Conservation (phyloP, 495 filamentous ascomycete species). For the Cenococcum geophilum region DNA sequence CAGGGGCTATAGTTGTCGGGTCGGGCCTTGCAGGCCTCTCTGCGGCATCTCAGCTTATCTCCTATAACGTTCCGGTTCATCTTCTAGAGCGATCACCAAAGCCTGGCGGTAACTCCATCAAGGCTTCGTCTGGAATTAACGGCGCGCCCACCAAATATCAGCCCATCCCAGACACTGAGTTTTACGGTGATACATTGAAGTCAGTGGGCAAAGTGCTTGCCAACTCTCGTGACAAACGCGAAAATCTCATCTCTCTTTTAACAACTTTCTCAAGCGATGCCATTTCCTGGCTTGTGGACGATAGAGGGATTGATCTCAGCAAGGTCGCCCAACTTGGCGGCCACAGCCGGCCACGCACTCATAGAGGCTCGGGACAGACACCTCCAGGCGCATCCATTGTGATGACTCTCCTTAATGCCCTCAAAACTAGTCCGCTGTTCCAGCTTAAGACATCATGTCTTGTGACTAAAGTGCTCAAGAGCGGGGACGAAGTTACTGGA, state of each 20-base stretch:
- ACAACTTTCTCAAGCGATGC: constrained; percentile 40
- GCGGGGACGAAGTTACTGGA: constrained; percentile 21
- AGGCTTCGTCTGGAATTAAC: constrained; percentile 59
- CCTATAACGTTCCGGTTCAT: constrained; percentile 42
- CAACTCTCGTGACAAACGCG: constrained; percentile 29
- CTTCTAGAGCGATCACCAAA: constrained; percentile 51
- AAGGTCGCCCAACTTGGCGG: constrained; percentile 51
- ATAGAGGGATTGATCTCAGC: constrained; percentile 50
- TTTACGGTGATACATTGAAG: constrained; percentile 49
- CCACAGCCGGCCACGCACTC: constrained; percentile 49
- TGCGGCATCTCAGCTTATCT: constrained; percentile 45
- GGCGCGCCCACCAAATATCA: constrained; percentile 52
- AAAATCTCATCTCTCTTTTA: constrained; percentile 43
- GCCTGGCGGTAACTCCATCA: constrained; percentile 58
- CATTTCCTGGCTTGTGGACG: constrained; percentile 48
- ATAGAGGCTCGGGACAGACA: constrained; percentile 45
- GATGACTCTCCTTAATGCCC: constrained; percentile 42
- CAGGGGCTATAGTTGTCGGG: constrained; percentile 45
- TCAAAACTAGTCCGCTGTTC: constrained; percentile 44
- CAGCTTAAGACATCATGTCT: constrained; percentile 41
- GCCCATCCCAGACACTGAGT: constrained; percentile 36
- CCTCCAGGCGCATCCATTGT: constrained; percentile 53
- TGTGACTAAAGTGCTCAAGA: constrained; percentile 43
- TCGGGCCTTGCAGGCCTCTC: constrained; percentile 50
- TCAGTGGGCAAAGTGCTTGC: constrained; percentile 38